Evolutionary conservation across 75 land plant species (phyloP).

Genomic region (Azolla pinnata): DNA sequence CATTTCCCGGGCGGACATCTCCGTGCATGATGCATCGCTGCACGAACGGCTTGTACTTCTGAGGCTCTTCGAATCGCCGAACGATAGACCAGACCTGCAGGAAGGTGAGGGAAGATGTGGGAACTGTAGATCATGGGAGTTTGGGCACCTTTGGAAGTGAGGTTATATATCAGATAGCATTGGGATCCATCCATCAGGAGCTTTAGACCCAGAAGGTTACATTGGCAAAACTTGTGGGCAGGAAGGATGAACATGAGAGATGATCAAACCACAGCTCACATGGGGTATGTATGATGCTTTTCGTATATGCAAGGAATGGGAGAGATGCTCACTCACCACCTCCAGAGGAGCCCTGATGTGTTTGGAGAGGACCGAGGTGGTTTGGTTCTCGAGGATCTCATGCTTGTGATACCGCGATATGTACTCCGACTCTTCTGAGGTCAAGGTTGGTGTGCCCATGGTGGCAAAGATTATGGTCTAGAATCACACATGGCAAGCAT

Average conservation of each 20-base stretch:
- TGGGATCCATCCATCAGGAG: neutral
- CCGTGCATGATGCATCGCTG: slow-evolving; percentile 53
- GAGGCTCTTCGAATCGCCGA: slow-evolving; percentile 73
- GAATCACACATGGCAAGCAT: too few relatives aligned
- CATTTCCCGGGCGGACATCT: slow-evolving; percentile 36
- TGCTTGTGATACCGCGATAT: slow-evolving; percentile 32
- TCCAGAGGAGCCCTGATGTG: slow-evolving; percentile 61
- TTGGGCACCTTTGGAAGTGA: neutral
- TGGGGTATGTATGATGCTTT: neutral
- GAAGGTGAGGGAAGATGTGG: slow-evolving; percentile 12
- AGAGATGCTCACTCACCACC: slow-evolving; percentile 26
- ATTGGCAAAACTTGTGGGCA: neutral
- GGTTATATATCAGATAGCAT: neutral
- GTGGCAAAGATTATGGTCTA: too few relatives aligned
- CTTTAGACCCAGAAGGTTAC: neutral
- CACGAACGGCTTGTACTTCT: slow-evolving; percentile 63
- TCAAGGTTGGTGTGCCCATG: too few relatives aligned
- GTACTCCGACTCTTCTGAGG: neutral
- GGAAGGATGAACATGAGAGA: neutral
- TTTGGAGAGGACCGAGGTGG: slow-evolving; percentile 41
- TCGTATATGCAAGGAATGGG: neutral
- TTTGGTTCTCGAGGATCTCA: slow-evolving; percentile 41
- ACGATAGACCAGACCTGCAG: slow-evolving; percentile 71
- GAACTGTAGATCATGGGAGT: too few relatives aligned
- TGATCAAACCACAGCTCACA: neutral